Evolutionary conservation across 2,329 filamentous ascomycete species (phyloP).

Genomic region (Paracoccidioides brasiliensis): DNA sequence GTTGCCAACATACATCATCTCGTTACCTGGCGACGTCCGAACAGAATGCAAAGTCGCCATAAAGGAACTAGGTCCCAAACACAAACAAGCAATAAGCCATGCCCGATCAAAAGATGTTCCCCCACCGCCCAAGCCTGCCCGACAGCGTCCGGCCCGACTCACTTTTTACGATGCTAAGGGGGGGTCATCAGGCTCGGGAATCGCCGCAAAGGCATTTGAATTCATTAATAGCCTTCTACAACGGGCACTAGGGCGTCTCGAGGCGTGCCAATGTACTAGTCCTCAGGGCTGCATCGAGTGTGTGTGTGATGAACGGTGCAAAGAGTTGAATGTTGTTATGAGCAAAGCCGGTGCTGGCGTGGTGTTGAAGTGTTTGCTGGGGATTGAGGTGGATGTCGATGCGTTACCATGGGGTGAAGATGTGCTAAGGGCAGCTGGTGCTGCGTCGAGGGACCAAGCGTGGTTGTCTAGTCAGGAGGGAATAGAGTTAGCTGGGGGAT

Average conservation of each 20-base stretch:
- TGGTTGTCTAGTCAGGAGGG: slow-evolving; percentile 21
- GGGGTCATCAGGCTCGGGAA: slow-evolving; percentile 67
- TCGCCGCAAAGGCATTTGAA: slow-evolving; percentile 86
- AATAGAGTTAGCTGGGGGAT: slow-evolving; percentile 50
- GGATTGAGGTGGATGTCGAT: slow-evolving; percentile 67
- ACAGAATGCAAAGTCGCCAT: slow-evolving; percentile 85
- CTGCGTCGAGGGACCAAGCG: slow-evolving; percentile 51
- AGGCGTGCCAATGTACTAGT: slow-evolving; percentile 55
- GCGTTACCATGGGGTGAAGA: slow-evolving; percentile 77
- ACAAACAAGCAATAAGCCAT: slow-evolving; percentile 2
- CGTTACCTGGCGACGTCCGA: slow-evolving; percentile 77
- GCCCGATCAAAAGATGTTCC: slow-evolving; percentile 10
- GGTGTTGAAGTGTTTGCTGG: slow-evolving; percentile 62
- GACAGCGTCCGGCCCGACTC: slow-evolving; percentile 75
- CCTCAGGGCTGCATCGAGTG: slow-evolving; percentile 75
- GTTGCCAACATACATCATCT: slow-evolving; percentile 82
- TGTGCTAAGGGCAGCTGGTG: slow-evolving; percentile 62
- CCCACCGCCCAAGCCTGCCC: slow-evolving; percentile 28
- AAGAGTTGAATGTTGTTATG: slow-evolving; percentile 81
- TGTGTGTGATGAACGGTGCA: slow-evolving; percentile 72
- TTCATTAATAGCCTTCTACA: slow-evolving; percentile 67
- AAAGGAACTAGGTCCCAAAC: slow-evolving; percentile 66
- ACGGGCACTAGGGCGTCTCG: slow-evolving; percentile 64
- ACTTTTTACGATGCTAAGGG: slow-evolving; percentile 96
- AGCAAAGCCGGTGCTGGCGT: slow-evolving; percentile 79